Percentiles rank a stretch among this genome's conserved stretches.
These are phyloP conservation scores for Lasiodiplodia theobromae DNA, from an alignment of 2,329 filamentous ascomycete species.

Conservation along the genomic window DNA sequence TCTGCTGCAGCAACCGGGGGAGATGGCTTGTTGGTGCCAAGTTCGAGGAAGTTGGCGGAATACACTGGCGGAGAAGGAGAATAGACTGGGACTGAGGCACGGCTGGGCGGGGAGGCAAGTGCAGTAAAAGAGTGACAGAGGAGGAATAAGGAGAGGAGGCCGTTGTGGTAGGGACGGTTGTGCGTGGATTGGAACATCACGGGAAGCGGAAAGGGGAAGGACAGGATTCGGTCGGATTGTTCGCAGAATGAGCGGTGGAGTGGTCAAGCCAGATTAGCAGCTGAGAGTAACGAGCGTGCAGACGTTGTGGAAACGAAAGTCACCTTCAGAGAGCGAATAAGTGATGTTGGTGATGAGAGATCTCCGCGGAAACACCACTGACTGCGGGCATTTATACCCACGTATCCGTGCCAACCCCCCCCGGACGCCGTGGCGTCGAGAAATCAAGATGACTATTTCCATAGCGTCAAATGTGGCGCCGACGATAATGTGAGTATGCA, in stretches of 20 bases:
- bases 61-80: background rate
- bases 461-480: background rate
- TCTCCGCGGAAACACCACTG: background rate
- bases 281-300: background rate
- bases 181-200: background rate
- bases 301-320: background rate
- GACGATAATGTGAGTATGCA: background rate
- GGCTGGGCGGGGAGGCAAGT: conserved; percentile 3
- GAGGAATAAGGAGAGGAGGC: background rate
- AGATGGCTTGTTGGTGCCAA: background rate
- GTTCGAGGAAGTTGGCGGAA: background rate
- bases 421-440: background rate
- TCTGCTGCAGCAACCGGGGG: background rate
- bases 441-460: background rate
- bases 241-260: background rate
- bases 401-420: background rate
- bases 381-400: background rate
- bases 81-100: background rate
- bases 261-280: too few species aligned
- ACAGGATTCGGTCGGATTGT: background rate
- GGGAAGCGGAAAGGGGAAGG: background rate
- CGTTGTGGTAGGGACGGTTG: background rate
- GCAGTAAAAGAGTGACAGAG: background rate
- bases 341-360: background rate
- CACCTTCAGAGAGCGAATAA: background rate